Percentiles rank a stretch among this genome's conserved stretches.
These are phyloP conservation scores for Chenopodium quinoa DNA, from an alignment of 148 eudicot genomes.

Conservation along the genomic window DNA sequence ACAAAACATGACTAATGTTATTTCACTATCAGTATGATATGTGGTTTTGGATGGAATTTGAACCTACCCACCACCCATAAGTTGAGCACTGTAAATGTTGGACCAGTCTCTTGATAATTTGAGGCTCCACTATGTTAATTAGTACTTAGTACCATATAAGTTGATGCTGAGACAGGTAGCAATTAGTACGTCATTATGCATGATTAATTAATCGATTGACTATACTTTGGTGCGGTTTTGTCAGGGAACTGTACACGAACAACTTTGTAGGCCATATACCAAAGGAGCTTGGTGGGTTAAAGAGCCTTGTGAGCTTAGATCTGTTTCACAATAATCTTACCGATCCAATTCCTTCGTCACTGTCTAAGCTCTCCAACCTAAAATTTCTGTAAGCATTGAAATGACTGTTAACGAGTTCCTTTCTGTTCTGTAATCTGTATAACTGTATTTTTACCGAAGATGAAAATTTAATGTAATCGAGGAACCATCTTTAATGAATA, in stretches of 20 bases:
- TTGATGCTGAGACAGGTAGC: conserved; percentile 5
- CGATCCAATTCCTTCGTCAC: conserved; percentile 53
- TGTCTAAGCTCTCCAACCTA: conserved; percentile 62
- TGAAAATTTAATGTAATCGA: not conserved
- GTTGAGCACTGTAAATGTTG: not conserved
- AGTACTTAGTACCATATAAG: not conserved
- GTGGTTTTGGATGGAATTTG: not conserved
- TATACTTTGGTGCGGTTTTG: not conserved
- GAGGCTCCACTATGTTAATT: conserved; percentile 15
- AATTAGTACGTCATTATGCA: conserved; percentile 3
- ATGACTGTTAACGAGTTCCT: not conserved
- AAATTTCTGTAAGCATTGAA: conserved; percentile 58
- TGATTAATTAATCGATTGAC: not conserved
- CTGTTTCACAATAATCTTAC: conserved; percentile 72
- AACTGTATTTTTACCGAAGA: not conserved
- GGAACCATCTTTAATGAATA: not conserved
- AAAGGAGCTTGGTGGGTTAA: conserved; percentile 55
- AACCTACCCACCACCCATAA: conserved; percentile 6
- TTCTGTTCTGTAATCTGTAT: not conserved
- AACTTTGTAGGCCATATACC: conserved; percentile 67
- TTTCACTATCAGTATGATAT: not conserved
- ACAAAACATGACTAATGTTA: not conserved
- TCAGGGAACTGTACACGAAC: conserved; percentile 79
- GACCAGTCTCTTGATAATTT: not conserved
- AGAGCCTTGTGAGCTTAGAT: conserved; percentile 76